Evolutionary conservation across 1,284 basidiomycete species (phyloP).

Genomic region (Apiotrichum siamense): DNA sequence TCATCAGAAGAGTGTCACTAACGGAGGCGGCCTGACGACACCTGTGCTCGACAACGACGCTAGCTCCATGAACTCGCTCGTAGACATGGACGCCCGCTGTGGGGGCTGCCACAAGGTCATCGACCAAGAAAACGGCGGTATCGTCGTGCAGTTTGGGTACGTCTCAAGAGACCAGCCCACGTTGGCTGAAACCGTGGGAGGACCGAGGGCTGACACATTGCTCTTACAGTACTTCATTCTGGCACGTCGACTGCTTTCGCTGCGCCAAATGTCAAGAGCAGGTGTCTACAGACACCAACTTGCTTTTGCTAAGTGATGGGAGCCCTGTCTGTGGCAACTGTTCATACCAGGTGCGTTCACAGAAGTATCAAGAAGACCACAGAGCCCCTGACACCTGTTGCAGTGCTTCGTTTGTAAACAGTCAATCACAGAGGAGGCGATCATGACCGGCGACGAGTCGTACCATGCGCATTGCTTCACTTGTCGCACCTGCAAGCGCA

Average conservation of each 20-base stretch:
- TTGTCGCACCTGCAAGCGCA: conserved; percentile 86
- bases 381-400: background rate
- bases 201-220: conserved; percentile 11
- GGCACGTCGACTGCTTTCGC: conserved; percentile 50
- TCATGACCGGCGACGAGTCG: conserved; percentile 97
- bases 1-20: background rate
- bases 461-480: conserved; percentile 99
- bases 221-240: conserved; percentile 40
- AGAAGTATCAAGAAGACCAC: conserved; percentile 16
- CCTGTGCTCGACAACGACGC: background rate
- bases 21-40: background rate
- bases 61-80: conserved; percentile 16
- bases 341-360: conserved; percentile 80
- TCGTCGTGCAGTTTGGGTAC: conserved; percentile 87
- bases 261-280: conserved; percentile 53
- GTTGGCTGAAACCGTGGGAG: background rate
- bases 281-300: conserved; percentile 78
- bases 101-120: conserved; percentile 79
- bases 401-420: conserved; percentile 82
- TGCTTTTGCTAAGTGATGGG: conserved; percentile 90
- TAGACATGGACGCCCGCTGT: conserved; percentile 51
- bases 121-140: conserved; percentile 73
- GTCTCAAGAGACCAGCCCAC: conserved; percentile 36
- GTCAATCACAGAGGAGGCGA: conserved; percentile 92
- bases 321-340: conserved; percentile 95